A percentile compares a stretch with the other conserved stretches of the same genome.
These are phyloP conservation scores for Pseudogymnoascus sp. DNA, from an alignment of 2,329 filamentous ascomycete genomes.

Conservation along the genomic window DNA sequence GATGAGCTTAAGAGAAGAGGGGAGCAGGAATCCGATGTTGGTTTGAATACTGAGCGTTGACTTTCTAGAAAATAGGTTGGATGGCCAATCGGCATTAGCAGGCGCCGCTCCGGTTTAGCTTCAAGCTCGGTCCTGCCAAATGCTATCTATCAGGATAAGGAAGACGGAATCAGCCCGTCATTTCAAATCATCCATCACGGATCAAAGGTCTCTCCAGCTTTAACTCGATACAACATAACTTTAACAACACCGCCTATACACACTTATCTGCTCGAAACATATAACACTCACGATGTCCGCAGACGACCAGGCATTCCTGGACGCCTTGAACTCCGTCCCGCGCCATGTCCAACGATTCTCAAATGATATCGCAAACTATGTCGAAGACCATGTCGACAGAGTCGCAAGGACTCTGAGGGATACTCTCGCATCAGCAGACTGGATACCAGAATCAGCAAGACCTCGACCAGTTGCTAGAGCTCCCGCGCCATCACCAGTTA, in stretches of 20 bases:
- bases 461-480: conserved; percentile 37
- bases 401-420: conserved; percentile 65
- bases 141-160: conserved; percentile 2
- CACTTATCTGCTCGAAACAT: background rate
- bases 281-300: conserved; percentile 55
- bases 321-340: conserved; percentile 59
- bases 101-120: background rate
- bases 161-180: conserved; percentile 1
- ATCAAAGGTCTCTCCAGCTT: background rate
- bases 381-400: conserved; percentile 73
- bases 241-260: background rate
- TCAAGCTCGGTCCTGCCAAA: background rate
- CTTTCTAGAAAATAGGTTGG: no score
- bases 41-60: no score
- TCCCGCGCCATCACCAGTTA: conserved; percentile 21
- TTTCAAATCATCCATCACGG: conserved; percentile 5
- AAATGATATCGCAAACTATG: conserved; percentile 64
- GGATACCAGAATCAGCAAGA: conserved; percentile 64
- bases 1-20: background rate
- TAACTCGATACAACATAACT: background rate
- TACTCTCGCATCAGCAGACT: conserved; percentile 56
- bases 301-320: conserved; percentile 71
- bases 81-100: background rate
- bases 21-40: background rate
- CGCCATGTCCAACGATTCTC: conserved; percentile 65